Base-by-base conservation (phyloP, 1,284 basidiomycete genomes). In the Peniophora sp. region DNA sequence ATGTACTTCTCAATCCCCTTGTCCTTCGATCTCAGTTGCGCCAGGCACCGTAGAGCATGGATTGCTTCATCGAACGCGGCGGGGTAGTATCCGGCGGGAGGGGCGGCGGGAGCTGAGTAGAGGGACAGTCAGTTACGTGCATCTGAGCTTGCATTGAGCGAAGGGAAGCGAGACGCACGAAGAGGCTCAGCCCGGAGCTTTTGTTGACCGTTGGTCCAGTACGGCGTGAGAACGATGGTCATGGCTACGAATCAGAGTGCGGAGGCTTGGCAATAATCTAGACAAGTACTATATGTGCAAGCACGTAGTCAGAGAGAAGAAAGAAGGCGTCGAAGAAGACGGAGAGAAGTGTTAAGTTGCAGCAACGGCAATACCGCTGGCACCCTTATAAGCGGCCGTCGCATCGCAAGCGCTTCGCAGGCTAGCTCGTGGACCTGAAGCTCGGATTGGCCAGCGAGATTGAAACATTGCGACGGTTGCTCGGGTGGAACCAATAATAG, bases 1-100 rank as follows among this genome's bases (percentile, higher is more conserved):
- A 92, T 90, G 68, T 93, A 85, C 70, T 91, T 88, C 62, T 90
- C 88, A 52, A 92, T 79, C 49, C 65, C 61, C 59, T 79, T 81
- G 64, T 82, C 77, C 67, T 92, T 92, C 42, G 82, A 82, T 45
- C 82, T 79, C 14, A 92, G 69, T 63, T 92, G 89, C 17, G 68
- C 68, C 48, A 89, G 67, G 59, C 78, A 81, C 50, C 87, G 84
- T 23, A 72, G 56, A 45, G 70, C 66, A 60, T 92, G 89, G 24
- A 80, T 59, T 6, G 65, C 56, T 6, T 72, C 68, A 47, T 83
- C 72, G 49, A 84, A 72, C 2, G 72, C 74, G 6, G 85, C 79
- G 15, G 90, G 89, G 2, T 79, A 66, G 23, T 86, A 68, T 24
- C 90, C 89, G 47, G 69, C 73, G 12, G 72, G 68, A 18, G 73